phyloP scores from a whole-genome alignment of 1,284 basidiomycete species.

The Tetrapyrgos nigripes region DNA sequence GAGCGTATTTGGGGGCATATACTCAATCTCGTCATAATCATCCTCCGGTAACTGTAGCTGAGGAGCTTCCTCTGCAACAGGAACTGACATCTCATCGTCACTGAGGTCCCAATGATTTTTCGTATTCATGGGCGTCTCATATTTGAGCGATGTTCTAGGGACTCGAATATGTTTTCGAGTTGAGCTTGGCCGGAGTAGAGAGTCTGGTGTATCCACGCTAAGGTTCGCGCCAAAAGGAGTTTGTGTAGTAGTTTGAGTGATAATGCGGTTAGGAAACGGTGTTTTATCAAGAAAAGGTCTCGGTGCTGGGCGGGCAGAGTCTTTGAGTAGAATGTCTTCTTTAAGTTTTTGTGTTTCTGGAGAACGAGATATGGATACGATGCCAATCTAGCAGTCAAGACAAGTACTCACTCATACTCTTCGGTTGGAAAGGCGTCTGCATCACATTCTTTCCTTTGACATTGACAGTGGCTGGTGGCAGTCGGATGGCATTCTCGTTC shows the following conservation, averaged over 20 bases:
- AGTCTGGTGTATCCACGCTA: constrained; percentile 39
- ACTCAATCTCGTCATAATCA: constrained; percentile 76
- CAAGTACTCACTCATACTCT: constrained; percentile 21
- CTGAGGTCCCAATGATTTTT: constrained; percentile 79
- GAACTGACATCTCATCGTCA: constrained; percentile 59
- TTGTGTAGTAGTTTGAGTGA: constrained; percentile 35
- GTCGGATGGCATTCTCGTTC: constrained; percentile 28
- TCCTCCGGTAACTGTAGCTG: constrained; percentile 43
- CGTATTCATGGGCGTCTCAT: constrained; percentile 71
- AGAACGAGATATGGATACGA: neutral
- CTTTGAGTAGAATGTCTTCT: constrained; percentile 11
- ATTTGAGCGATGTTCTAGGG: constrained; percentile 50
- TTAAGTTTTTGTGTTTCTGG: constrained; percentile 5
- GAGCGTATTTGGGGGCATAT: constrained; percentile 74
- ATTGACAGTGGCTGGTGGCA: constrained; percentile 12
- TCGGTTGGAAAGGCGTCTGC: constrained; percentile 39
- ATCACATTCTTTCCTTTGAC: constrained; percentile 20
- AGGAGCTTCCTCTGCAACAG: constrained; percentile 38
- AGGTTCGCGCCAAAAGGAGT: constrained; percentile 38
- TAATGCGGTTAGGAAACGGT: constrained; percentile 61
- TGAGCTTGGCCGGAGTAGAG: constrained; percentile 65
- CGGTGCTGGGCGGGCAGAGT: neutral
- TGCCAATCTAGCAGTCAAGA: neutral
- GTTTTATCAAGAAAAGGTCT: constrained; percentile 50
- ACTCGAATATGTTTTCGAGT: constrained; percentile 60